Conservation (phyloP, 2,329 filamentous ascomycete genomes). For the Cladophialophora immunda region DNA sequence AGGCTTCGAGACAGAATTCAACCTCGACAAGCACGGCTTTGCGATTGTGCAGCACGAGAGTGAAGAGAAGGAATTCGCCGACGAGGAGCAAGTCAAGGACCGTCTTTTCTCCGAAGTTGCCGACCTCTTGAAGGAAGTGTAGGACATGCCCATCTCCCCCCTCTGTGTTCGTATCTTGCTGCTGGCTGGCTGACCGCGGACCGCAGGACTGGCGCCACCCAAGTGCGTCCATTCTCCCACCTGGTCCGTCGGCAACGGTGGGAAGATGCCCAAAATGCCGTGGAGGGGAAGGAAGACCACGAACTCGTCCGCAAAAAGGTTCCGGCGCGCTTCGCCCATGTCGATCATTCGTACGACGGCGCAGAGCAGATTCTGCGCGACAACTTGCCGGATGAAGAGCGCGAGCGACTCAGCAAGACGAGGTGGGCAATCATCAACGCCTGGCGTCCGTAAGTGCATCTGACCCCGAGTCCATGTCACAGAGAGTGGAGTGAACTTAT, state of each 20-base stretch:
- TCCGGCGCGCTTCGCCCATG: slow-evolving; percentile 58
- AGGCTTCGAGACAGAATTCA: slow-evolving; percentile 47
- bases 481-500: neutral
- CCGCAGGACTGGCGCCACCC: slow-evolving; percentile 24
- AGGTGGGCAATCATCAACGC: slow-evolving; percentile 60
- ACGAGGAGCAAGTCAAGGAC: slow-evolving; percentile 50
- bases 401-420: slow-evolving; percentile 47
- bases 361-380: slow-evolving; percentile 54
- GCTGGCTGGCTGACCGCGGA: neutral
- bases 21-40: slow-evolving; percentile 57
- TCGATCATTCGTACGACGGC: slow-evolving; percentile 58
- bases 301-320: slow-evolving; percentile 43
- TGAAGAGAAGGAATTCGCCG: slow-evolving; percentile 51
- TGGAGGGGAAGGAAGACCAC: slow-evolving; percentile 50
- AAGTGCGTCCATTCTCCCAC: slow-evolving; percentile 20
- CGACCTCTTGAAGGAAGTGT: slow-evolving; percentile 52
- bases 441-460: slow-evolving; percentile 53
- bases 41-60: slow-evolving; percentile 51
- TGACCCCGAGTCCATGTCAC: neutral
- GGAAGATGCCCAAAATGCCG: slow-evolving; percentile 8
- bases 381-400: slow-evolving; percentile 47
- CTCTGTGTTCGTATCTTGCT: neutral
- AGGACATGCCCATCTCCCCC: slow-evolving; percentile 1
- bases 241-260: slow-evolving; percentile 12
- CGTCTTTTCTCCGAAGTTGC: slow-evolving; percentile 57